Evolutionary conservation across 2,329 filamentous ascomycete species (phyloP), one percentile per base, ranked within the genome.

Genomic region (Davidsoniella virescens): DNA sequence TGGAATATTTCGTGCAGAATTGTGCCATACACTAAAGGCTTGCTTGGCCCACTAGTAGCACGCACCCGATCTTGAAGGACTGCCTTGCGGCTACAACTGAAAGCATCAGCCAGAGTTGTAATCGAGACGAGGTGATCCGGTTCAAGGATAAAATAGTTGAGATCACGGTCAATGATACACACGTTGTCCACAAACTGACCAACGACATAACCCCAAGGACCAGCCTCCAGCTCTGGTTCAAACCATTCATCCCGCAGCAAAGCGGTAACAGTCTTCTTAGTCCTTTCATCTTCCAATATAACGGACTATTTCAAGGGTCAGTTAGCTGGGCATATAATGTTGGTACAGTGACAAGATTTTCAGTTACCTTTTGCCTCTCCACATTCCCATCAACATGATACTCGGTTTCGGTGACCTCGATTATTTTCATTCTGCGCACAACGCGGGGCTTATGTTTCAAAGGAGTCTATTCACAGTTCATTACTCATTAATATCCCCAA

Each of bases 1-100:
- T 98, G 92, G 57, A 98, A 96, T 18, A 96, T 79, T 61, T 96
- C 90, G 62, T 98, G 92, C 12, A 98, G 74, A 52, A 98, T 82
- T 37, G 85, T 92, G 44, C 92, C 92, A 60, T 96, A 96, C 0
- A 96, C 79, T 58, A 94, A 79, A 1, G 88, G 78, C 33, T 84
- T 76, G 42, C 80, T 85, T 2, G 85, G 74, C 56, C 87, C 84
- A 58, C 81, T 83, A 0, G 87, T 90, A 7, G 87, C 86, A 64
- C 96, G 96, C 58, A 98, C 82, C 29, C 92, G 82, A 62, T 98
- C 90, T 63, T 96, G 88, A 23, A 98, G 74, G 1, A 96, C 90
- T 26, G 92, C 87, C 55, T 90, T 82, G 16, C 92, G 82, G 61
- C 84, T 81, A 61, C 92, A 98, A 20, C 80, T 82, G 62, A 96